Evolutionary conservation across 1,284 basidiomycete genomes (phyloP), one percentile per base, ranked within the genome.

Genomic region (Sporisorium sorghi): DNA sequence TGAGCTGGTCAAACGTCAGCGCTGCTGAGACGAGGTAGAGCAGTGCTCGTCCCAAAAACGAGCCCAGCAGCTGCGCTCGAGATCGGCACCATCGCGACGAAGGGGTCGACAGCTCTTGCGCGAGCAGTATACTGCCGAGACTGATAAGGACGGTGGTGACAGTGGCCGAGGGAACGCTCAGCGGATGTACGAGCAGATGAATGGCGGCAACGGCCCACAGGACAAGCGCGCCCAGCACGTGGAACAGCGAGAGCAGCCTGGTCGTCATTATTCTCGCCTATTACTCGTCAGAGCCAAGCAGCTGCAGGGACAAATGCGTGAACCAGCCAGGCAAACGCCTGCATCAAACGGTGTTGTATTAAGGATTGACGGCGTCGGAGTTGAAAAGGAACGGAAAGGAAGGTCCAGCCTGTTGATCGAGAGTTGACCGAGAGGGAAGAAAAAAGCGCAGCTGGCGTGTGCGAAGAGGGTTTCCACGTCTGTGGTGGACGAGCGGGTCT

Each of bases 161-260:
- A 5, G 66, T 48, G 11, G 37, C 19, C 4, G 8, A 35, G 30
- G 48, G 32, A 17, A 59, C 30, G 24, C 14, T 19, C 2, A 69
- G 33, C 2, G 66, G 66, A 37, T 69, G 66, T 10, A 54, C 42
- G 48, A 69, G 35, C 10, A 59, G 15, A 35, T 59, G 49, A 26
- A 56, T 30, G 5, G 26, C 42, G 0, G 60, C 46, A n/a, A 39
- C 42, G 3, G 17, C 23, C 10, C n/a, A 48, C 4, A 59, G 26
- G 7, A 28, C 11, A 19, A 56, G 33, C 0, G 60, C 59, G 8
- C 33, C 43, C 8, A 69, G 1, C 10, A 63, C 24, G 57, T 63
- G 60, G 11, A 69, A 37, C 12, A 33, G 23, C 19, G 46, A 21
- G 0, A 50, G 17, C 6, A 61, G 7, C 9, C 3, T 23, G 17